Base-by-base conservation (phyloP, 345 rosid genomes). In the Populus nigra region DNA sequence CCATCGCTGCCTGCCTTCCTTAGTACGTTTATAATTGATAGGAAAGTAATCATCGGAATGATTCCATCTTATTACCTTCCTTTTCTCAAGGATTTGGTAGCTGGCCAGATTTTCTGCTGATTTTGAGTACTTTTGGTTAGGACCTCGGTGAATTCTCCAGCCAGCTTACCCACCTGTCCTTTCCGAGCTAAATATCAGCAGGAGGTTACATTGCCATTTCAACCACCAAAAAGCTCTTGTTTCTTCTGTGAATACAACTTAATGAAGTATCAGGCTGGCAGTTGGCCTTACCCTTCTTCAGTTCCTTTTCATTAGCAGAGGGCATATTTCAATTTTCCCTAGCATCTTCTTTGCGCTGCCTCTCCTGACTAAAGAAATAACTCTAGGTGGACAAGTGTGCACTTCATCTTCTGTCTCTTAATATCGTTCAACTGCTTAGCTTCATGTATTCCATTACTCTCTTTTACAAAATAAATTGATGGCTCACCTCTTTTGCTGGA, bases 181-280 rank as follows among this genome's bases (percentile, higher is more conserved):
- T 65, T 72, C 72, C 72, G 53, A 13, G 27, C 50, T 17, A 49
- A 38, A 6, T 36, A 29, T 16, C 3, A 72, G 41, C 53, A 68
- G 75, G 70, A 73, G 49, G 62, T 70, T 53, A 39, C 59, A 76
- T 49, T 62, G 17, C 69, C 77, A 69, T 79, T 71, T 70, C 84
- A 84, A 76, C 83, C 16, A 68, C 86, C 83, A 67, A 53, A 67
- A 71, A 5, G 72, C 68, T 65, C 57, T 69, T 72, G 27, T 72
- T 86, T 83, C 77, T 39, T 27, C 67, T 80, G 29, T 47, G 49
- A 59, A 27, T 75, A 38, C 57, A 13, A 7, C 43, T n/a, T 36
- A 18, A 61, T 61, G 62, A 75, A 69, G 69, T 77, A 68, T 75
- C 76, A 27, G 68, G 65, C 65, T 35, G 84, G 85, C 77, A 23